Conservation (phyloP, 805 yeast genomes). For the Candida michaelii region DNA sequence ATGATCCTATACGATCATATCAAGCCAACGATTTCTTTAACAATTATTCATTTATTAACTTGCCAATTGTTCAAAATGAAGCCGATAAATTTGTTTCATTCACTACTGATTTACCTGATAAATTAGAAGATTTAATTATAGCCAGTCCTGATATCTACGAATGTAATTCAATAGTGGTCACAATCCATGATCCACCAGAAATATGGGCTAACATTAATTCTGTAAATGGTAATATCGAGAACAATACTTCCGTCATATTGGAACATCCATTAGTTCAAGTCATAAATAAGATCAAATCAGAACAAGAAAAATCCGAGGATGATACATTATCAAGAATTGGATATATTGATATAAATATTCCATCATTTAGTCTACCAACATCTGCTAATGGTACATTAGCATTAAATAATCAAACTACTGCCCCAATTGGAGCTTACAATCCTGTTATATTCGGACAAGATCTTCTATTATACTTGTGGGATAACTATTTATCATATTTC, state of each 20-base stretch:
- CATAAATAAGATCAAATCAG: slow-evolving; percentile 55
- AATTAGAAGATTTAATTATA: slow-evolving; percentile 61
- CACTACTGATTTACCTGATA: slow-evolving; percentile 45
- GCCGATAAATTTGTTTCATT: slow-evolving; percentile 24
- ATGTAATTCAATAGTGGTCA: slow-evolving; percentile 60
- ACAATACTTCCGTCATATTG: slow-evolving; percentile 68
- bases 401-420: slow-evolving; percentile 15
- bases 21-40: slow-evolving; percentile 61
- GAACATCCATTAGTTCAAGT: slow-evolving; percentile 67
- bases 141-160: slow-evolving; percentile 71
- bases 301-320: slow-evolving; percentile 17
- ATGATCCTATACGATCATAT: slow-evolving; percentile 72
- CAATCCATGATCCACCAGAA: slow-evolving; percentile 90
- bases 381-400: slow-evolving; percentile 27
- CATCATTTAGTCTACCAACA: slow-evolving; percentile 48
- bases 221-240: slow-evolving; percentile 71
- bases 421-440: slow-evolving; percentile 44
- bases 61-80: slow-evolving; percentile 55
- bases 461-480: slow-evolving; percentile 80
- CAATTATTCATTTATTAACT: slow-evolving; percentile 56
- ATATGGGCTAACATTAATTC: slow-evolving; percentile 88
- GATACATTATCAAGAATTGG: slow-evolving; percentile 48
- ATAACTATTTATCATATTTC: slow-evolving; percentile 79
- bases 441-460: slow-evolving; percentile 75
- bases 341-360: slow-evolving; percentile 79